Base-by-base conservation (phyloP, 352 stramenopile species). In the Phytophthora niederhauseri region DNA sequence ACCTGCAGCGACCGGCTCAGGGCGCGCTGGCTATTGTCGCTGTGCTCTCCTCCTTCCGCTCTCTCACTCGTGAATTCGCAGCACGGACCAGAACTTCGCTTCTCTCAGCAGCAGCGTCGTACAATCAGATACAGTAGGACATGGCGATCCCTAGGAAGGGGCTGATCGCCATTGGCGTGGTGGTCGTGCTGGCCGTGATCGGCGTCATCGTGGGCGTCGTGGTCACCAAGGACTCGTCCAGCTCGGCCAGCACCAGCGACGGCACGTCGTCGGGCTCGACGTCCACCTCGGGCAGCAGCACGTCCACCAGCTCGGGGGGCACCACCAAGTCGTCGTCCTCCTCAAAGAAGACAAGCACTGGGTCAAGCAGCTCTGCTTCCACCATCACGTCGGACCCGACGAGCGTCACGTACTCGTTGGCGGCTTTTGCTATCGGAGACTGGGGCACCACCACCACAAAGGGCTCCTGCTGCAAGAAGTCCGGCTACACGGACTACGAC, bases 381-480 rank as follows among this genome's bases (percentile, higher is more conserved):
- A 73, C 30, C 64, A 70, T 76, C 64, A 76, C 69, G 48, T 76
- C 69, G 59, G 69, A 76, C 59, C 69, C 69, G 41, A 76, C 69
- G 17, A 56, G 55, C 14, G 70, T 57, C 24, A 68, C 50, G 34
- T 90, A 75, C 70, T 82, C 81, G 56, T 61, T 91, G 8, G 67
- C 75, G 6, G 81, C 80, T 4, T 91, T 86, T 28, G 84, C 82
- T 9, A 88, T 92, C 28, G 84, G 84, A 3, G 84, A 92, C 67
- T 92, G 84, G 84, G 84, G 84, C 7, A 86, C 81, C 17, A 92
- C 84, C 28, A 71, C 75, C 30, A 71, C 61, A 7, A 59, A 77
- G 28, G 78, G 83, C 67, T 92, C 84, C 64, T 92, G 84, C 73
- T 92, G 84, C 77, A 77, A 81, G 48, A 74, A 74, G 7, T 78